phyloP scores from a whole-genome alignment of 768 basidiomycete genomes.

The Coprinellus micaceus region DNA sequence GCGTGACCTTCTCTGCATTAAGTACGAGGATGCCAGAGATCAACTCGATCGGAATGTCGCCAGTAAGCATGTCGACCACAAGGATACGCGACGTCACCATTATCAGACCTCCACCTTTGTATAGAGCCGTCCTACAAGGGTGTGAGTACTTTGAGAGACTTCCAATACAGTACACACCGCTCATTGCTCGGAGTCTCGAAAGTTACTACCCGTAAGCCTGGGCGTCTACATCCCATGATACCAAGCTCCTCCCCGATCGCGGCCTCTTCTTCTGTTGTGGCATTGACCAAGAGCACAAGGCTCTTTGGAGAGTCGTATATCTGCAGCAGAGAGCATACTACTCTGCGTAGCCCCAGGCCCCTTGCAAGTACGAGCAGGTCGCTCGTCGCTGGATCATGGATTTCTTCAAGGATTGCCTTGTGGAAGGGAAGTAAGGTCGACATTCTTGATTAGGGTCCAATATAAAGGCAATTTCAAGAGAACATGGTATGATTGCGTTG shows the following conservation, averaged over 20 bases:
- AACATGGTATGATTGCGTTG: conserved; percentile 13
- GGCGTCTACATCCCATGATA: conserved; percentile 85
- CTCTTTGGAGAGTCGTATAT: conserved; percentile 86
- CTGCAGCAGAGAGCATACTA: conserved; percentile 85
- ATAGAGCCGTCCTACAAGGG: conserved; percentile 78
- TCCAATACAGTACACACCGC: conserved; percentile 63
- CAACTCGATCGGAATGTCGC: conserved; percentile 77
- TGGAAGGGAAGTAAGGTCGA: conserved; percentile 61
- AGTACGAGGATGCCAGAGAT: conserved; percentile 88
- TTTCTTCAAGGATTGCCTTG: conserved; percentile 59
- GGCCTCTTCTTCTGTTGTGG: conserved; percentile 80
- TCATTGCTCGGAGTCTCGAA: conserved; percentile 80
- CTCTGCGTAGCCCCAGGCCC: conserved; percentile 81
- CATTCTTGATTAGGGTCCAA: conserved; percentile 29
- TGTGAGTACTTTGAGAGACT: too few species aligned
- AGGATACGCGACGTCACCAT: conserved; percentile 93
- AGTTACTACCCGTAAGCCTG: conserved; percentile 76
- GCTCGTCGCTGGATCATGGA: conserved; percentile 70
- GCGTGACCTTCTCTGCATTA: conserved; percentile 90
- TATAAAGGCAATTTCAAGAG: too few species aligned
- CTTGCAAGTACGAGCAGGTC: conserved; percentile 81
- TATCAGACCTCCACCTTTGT: conserved; percentile 84
- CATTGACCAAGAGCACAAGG: conserved; percentile 82
- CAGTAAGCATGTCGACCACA: conserved; percentile 90
- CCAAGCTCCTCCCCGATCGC: conserved; percentile 92